These are phyloP conservation scores for Talaromyces amestolkiae DNA, from an alignment of 2,329 filamentous ascomycete genomes.

Conservation along the genomic window DNA sequence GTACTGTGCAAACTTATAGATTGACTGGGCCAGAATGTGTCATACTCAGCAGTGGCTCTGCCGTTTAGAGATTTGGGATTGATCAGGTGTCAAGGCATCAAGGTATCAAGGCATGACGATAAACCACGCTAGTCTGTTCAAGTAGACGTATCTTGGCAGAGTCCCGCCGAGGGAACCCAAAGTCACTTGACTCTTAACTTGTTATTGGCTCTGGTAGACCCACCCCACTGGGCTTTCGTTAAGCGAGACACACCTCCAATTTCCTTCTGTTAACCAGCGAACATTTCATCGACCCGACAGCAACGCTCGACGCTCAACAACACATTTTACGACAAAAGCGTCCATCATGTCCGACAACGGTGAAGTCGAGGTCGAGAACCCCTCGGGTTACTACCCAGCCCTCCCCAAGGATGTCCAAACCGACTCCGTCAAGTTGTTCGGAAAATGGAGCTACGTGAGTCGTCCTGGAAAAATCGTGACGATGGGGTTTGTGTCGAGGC, in stretches of 20 bases:
- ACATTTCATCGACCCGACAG: constrained; percentile 37
- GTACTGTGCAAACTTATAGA: too few species aligned
- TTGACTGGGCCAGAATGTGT: too few species aligned
- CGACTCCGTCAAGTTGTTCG: constrained; percentile 93
- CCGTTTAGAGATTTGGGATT: not conserved
- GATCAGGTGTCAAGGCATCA: not conserved
- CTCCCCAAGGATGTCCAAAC: constrained; percentile 93
- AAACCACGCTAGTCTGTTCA: not conserved
- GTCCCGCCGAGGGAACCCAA: not conserved
- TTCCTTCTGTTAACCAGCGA: constrained; percentile 32
- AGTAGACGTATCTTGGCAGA: not conserved
- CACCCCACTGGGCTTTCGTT: constrained; percentile 34
- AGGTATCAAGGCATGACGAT: not conserved
- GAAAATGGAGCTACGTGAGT: constrained; percentile 81
- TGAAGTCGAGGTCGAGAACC: constrained; percentile 88
- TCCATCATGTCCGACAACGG: constrained; percentile 87
- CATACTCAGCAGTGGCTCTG: not conserved
- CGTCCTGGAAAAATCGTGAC: not conserved
- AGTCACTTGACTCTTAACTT: constrained; percentile 26
- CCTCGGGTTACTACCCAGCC: constrained; percentile 66
- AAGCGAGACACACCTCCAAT: constrained; percentile 45
- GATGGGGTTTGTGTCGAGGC: not conserved
- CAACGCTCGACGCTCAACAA: constrained; percentile 34
- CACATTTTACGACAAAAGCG: constrained; percentile 39
- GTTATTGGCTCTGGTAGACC: constrained; percentile 36